These are phyloP conservation scores for Ceratocystis cubensis DNA, from an alignment of 2,329 filamentous ascomycete genomes.

Conservation along the genomic window DNA sequence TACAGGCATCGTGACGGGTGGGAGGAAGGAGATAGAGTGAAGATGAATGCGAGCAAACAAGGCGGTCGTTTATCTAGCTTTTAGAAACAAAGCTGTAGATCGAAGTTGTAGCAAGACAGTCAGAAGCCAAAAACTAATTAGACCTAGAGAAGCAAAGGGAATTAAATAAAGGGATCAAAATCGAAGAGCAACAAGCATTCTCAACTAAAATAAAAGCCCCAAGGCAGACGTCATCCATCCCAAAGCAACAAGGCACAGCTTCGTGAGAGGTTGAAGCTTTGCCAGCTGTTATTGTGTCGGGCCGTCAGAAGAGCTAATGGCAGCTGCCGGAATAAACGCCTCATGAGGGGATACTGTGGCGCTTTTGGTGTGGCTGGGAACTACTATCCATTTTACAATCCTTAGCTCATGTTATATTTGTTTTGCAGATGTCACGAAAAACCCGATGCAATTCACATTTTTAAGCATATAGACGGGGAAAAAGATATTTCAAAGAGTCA, in stretches of 20 bases:
- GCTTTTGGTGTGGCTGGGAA: neutral
- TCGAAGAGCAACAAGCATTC: neutral
- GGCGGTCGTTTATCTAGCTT: neutral
- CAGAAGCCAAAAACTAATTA: neutral
- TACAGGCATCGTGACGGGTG: constrained; percentile 9
- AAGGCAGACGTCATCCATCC: neutral
- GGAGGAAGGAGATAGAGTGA: neutral
- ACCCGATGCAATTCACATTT: neutral
- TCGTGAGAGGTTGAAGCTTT: neutral
- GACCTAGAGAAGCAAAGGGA: neutral
- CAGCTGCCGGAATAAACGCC: neutral
- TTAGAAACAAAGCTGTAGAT: neutral
- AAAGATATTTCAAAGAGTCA: neutral
- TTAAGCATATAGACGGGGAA: neutral
- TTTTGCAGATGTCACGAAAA: neutral
- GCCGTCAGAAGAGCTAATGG: neutral
- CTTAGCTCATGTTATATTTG: neutral
- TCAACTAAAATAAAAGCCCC: neutral
- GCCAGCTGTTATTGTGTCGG: neutral
- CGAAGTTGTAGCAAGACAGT: neutral
- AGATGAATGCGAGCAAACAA: neutral
- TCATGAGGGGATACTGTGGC: neutral
- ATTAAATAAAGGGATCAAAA: neutral
- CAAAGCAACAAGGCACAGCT: neutral
- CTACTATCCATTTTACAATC: neutral